Conservation (phyloP, 768 basidiomycete genomes). For the Leccinum variicolor region DNA sequence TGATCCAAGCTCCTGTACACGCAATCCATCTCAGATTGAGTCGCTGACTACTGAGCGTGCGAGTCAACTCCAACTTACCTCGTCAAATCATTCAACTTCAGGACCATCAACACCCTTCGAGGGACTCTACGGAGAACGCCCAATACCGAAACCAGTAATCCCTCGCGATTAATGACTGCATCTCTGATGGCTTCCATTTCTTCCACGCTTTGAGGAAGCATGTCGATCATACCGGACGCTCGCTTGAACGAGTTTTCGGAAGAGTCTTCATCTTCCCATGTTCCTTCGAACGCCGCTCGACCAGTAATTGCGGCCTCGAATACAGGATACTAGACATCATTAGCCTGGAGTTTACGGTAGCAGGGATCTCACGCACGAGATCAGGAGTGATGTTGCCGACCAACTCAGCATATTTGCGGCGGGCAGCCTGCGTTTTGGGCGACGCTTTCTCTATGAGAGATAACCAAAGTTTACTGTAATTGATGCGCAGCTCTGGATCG, state of each 20-base stretch:
- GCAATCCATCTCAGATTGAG: not conserved
- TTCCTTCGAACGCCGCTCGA: slow-evolving; percentile 68
- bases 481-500: slow-evolving; percentile 71
- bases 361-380: slow-evolving; percentile 48
- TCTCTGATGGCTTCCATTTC: slow-evolving; percentile 81
- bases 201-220: slow-evolving; percentile 64
- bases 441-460: slow-evolving; percentile 77
- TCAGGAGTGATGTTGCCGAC: slow-evolving; percentile 91
- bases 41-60: not conserved
- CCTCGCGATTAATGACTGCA: slow-evolving; percentile 81
- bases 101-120: slow-evolving; percentile 74
- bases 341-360: not conserved
- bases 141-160: slow-evolving; percentile 80
- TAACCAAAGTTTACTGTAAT: slow-evolving; percentile 89
- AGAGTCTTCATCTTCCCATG: slow-evolving; percentile 42
- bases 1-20: slow-evolving; percentile 70
- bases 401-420: slow-evolving; percentile 83
- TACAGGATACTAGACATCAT: slow-evolving; percentile 68
- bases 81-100: slow-evolving; percentile 85
- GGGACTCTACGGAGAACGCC: slow-evolving; percentile 86
- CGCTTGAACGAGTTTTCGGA: slow-evolving; percentile 43
- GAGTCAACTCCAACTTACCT: slow-evolving; percentile 38
- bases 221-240: slow-evolving; percentile 75
- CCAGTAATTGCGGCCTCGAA: slow-evolving; percentile 94
- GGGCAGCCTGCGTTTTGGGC: slow-evolving; percentile 56